Percentiles rank a stretch among this genome's conserved stretches.
Evolutionary conservation across 257 asterid species (phyloP).

Genomic region (Knoxia roxburghii): DNA sequence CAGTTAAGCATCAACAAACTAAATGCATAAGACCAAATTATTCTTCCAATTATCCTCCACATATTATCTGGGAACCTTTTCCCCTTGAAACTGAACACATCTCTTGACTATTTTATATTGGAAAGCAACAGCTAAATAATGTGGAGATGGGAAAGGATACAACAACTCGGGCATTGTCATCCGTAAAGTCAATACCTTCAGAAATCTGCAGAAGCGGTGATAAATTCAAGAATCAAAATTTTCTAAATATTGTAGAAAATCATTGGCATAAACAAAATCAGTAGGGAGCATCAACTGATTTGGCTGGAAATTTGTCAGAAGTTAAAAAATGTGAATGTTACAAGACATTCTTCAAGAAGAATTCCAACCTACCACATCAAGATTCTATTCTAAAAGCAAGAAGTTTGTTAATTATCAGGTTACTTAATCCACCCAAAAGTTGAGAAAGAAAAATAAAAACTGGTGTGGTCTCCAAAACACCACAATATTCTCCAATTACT

Average conservation of each 20-base stretch:
- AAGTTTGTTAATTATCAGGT: neutral
- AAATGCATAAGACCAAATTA: slow-evolving; percentile 5
- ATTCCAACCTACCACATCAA: neutral
- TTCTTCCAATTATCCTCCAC: neutral
- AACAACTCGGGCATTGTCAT: slow-evolving; percentile 92
- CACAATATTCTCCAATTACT: neutral
- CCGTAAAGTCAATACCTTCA: slow-evolving; percentile 98
- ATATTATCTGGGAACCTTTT: neutral
- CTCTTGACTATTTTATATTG: neutral
- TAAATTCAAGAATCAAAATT: slow-evolving; percentile 4
- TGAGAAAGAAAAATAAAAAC: too few relatives aligned
- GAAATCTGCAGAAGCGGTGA: slow-evolving; percentile 59
- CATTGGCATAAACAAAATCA: slow-evolving; percentile 6
- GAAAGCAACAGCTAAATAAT: neutral
- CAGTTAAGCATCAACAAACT: slow-evolving; percentile 44
- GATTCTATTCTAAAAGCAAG: neutral
- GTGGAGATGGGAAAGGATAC: slow-evolving; percentile 58
- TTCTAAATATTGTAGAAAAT: too few relatives aligned
- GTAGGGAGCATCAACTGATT: neutral
- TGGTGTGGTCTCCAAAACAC: neutral
- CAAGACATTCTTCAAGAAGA: neutral
- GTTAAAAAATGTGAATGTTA: neutral
- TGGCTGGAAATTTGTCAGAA: neutral
- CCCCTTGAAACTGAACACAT: neutral
- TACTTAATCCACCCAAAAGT: neutral